These are phyloP conservation scores for Rheum nobile DNA, from an alignment of 148 eudicot genomes.

Conservation along the genomic window DNA sequence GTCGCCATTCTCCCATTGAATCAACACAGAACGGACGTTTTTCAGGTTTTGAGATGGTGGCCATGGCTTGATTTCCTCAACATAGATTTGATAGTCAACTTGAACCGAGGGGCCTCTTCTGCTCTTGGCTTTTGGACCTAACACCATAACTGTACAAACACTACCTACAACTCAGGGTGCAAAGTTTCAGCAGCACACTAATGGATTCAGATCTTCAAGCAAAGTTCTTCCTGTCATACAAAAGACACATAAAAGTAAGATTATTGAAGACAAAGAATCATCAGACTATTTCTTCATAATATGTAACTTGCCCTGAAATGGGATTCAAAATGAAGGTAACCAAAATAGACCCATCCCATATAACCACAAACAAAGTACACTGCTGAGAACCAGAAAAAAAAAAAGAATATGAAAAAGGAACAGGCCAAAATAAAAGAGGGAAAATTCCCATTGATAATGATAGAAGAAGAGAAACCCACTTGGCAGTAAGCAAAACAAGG, in stretches of 20 bases:
- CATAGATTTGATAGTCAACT: constrained; percentile 45
- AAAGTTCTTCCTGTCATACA: background rate
- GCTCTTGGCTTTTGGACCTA: constrained; percentile 50
- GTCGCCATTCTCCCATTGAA: constrained; percentile 83
- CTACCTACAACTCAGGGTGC: background rate
- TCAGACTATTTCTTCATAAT: background rate
- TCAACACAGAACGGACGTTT: constrained; percentile 51
- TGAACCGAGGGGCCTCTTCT: constrained; percentile 60
- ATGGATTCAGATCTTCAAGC: background rate
- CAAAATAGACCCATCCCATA: background rate
- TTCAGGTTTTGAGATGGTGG: constrained; percentile 84
- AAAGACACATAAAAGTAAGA: background rate
- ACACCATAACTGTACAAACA: constrained; percentile 35
- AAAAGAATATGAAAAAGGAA: background rate
- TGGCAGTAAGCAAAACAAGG: background rate
- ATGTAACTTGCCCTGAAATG: background rate
- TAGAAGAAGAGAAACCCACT: constrained; percentile 1
- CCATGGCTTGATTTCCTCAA: constrained; percentile 95
- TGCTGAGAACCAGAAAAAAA: background rate
- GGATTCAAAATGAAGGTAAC: background rate
- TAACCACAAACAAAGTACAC: constrained; percentile 2
- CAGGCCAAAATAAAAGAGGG: background rate
- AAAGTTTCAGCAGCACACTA: background rate
- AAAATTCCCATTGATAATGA: background rate
- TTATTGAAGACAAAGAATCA: background rate